phyloP scores from a whole-genome alignment of 2,329 filamentous ascomycete species.

The Trichoderma lentiforme region DNA sequence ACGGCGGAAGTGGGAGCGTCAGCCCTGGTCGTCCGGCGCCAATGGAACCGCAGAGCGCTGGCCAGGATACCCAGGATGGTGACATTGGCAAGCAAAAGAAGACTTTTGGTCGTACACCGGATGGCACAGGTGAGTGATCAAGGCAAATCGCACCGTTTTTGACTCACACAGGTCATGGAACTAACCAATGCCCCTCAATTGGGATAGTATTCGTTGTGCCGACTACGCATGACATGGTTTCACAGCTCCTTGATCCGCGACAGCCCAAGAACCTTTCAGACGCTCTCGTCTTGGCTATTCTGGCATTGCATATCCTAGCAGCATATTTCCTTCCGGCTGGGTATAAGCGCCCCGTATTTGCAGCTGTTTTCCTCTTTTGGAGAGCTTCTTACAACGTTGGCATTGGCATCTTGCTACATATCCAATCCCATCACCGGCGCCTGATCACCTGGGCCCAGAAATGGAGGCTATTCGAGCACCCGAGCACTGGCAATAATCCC shows the following conservation, averaged over 20 bases:
- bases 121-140: slow-evolving; percentile 73
- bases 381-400: slow-evolving; percentile 87
- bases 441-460: slow-evolving; percentile 85
- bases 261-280: slow-evolving; percentile 96
- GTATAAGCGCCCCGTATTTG: slow-evolving; percentile 74
- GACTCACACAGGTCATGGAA: background rate
- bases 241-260: slow-evolving; percentile 88
- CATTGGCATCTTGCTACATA: slow-evolving; percentile 83
- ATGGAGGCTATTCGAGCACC: slow-evolving; percentile 81
- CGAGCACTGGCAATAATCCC: slow-evolving; percentile 75
- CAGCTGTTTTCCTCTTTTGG: slow-evolving; percentile 86
- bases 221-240: slow-evolving; percentile 98
- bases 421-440: slow-evolving; percentile 84
- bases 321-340: slow-evolving; percentile 69
- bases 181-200: slow-evolving; percentile 17
- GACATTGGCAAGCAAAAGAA: slow-evolving; percentile 48
- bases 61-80: background rate
- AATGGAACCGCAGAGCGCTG: slow-evolving; percentile 3
- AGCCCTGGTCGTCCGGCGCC: slow-evolving; percentile 1
- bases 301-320: slow-evolving; percentile 69
- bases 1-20: background rate
- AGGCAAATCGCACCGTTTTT: background rate
- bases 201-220: slow-evolving; percentile 85
- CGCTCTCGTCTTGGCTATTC: slow-evolving; percentile 70
- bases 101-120: slow-evolving; percentile 87